Percentiles rank a stretch among this genome's conserved stretches.
Evolutionary conservation across 495 filamentous ascomycete genomes (phyloP).

Genomic region (Bacidia rubella): DNA sequence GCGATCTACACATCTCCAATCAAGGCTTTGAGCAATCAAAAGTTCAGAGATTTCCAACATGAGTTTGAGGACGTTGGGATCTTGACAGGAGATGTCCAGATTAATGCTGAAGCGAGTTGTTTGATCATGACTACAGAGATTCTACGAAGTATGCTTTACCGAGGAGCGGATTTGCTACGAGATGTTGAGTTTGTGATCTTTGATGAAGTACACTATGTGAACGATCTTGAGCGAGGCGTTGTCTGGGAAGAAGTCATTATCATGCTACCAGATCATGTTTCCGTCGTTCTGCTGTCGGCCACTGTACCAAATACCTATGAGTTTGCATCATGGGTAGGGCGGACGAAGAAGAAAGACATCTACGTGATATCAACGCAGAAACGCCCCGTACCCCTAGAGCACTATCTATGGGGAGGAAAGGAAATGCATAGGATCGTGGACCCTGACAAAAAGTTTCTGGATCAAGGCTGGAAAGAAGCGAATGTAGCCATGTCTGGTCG

Average conservation of each 20-base stretch:
- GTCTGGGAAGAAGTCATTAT: slow-evolving; percentile 99
- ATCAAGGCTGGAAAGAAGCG: slow-evolving; percentile 88
- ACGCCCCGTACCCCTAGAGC: slow-evolving; percentile 85
- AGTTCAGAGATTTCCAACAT: slow-evolving; percentile 86
- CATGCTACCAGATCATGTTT: slow-evolving; percentile 95
- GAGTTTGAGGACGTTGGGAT: slow-evolving; percentile 93
- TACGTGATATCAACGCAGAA: slow-evolving; percentile 98
- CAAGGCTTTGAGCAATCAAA: slow-evolving; percentile 96
- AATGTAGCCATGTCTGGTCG: slow-evolving; percentile 68
- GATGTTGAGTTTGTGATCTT: slow-evolving; percentile 99
- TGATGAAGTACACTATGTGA: slow-evolving; percentile 98
- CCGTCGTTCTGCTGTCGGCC: slow-evolving; percentile 84
- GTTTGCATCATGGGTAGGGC: slow-evolving; percentile 95
- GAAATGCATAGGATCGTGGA: slow-evolving; percentile 90
- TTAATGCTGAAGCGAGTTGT: slow-evolving; percentile 94
- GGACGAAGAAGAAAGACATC: slow-evolving; percentile 97
- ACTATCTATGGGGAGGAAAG: slow-evolving; percentile 90
- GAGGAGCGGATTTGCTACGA: slow-evolving; percentile 87
- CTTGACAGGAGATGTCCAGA: slow-evolving; percentile 93
- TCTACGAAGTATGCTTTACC: slow-evolving; percentile 92
- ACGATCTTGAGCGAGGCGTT: slow-evolving; percentile 91
- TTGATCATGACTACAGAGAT: slow-evolving; percentile 99
- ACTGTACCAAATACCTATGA: slow-evolving; percentile 96
- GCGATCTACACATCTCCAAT: slow-evolving; percentile 98
- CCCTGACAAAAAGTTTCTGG: slow-evolving; percentile 76